Base-by-base conservation (phyloP, 1,139 yeast species). In the Scheffersomyces illinoinensis region DNA sequence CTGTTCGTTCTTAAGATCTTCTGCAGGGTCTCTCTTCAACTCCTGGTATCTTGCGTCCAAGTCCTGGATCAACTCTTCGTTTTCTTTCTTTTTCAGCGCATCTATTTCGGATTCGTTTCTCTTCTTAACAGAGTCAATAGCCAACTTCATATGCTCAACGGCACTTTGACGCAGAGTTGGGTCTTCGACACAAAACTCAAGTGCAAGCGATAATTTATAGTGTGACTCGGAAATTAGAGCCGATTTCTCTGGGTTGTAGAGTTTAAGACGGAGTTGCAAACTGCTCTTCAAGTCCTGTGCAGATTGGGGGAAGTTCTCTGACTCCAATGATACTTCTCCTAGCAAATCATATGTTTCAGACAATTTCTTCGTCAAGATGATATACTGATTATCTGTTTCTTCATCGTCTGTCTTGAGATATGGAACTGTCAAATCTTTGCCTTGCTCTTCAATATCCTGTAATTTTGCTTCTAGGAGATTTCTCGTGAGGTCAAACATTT, bases 281-380 rank as follows among this genome's bases (percentile, higher is more conserved):
- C 91, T 79, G 17, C 82, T 75, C 54, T 78, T 76, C 59, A 91
- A 83, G 71, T 93, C 97, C 24, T 75, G 77, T 0, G 88, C 85
- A 0, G 97, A 91, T 71, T 91, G 97, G 17, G 78, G 75, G 70
- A 91, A 91, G 72, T 91, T 91, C 66, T 93, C 93, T 2, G 93
- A 87, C 69, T 93, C 98, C 51, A 93, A 77, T 0, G 97, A 89
- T 6, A 93, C 90, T 71, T 95, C 98, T 23, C 98, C 98, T 21
- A 93, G 78, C 8, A 93, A 74, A 68, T 90, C 96, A 68, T 87
- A 90, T 0, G 89, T 85, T 60, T 91, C 96, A 0, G 96, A 87
- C 46, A 93, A 77, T 64, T 86, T 88, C 64, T 81, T 78, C 59
- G 81, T 76, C 49, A 78, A 64, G 33, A 71, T 74, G 8, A 80